These are phyloP conservation scores for Hippophae tibetana DNA, from an alignment of 306 rosid species.

Conservation along the genomic window DNA sequence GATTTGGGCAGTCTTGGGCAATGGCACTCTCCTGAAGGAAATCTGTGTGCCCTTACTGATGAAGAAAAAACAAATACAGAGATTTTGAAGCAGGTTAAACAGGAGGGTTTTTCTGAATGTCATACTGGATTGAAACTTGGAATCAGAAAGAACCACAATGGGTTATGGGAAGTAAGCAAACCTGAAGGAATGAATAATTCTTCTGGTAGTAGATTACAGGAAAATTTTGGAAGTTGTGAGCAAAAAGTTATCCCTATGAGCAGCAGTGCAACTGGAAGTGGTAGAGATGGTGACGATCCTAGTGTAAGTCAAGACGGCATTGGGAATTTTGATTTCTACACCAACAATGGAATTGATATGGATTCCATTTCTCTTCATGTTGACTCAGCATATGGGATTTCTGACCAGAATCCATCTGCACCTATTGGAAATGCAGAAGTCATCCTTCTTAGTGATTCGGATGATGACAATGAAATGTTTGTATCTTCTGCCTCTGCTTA, in stretches of 20 bases:
- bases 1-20: slow-evolving; percentile 61
- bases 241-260: slow-evolving; percentile 82
- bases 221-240: slow-evolving; percentile 43
- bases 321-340: slow-evolving; percentile 49
- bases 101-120: slow-evolving; percentile 72
- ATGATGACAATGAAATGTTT: slow-evolving; percentile 60
- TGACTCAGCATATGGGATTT: slow-evolving; percentile 55
- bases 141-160: slow-evolving; percentile 65
- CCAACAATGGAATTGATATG: slow-evolving; percentile 68
- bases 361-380: slow-evolving; percentile 52
- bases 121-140: slow-evolving; percentile 63
- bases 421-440: slow-evolving; percentile 49
- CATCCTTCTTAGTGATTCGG: slow-evolving; percentile 89
- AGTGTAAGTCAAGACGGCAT: slow-evolving; percentile 83
- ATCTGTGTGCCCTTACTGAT: slow-evolving; percentile 30
- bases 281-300: slow-evolving; percentile 81
- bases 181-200: slow-evolving; percentile 54
- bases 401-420: slow-evolving; percentile 40
- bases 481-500: slow-evolving; percentile 37
- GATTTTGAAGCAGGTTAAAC: slow-evolving; percentile 56
- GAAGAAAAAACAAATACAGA: slow-evolving; percentile 42
- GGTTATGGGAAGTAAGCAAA: slow-evolving; percentile 79
- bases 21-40: slow-evolving; percentile 84
- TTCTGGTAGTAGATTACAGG: slow-evolving; percentile 48
- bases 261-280: slow-evolving; percentile 88